These are phyloP conservation scores for Claviceps africana DNA, from an alignment of 2,329 filamentous ascomycete species.

Conservation along the genomic window DNA sequence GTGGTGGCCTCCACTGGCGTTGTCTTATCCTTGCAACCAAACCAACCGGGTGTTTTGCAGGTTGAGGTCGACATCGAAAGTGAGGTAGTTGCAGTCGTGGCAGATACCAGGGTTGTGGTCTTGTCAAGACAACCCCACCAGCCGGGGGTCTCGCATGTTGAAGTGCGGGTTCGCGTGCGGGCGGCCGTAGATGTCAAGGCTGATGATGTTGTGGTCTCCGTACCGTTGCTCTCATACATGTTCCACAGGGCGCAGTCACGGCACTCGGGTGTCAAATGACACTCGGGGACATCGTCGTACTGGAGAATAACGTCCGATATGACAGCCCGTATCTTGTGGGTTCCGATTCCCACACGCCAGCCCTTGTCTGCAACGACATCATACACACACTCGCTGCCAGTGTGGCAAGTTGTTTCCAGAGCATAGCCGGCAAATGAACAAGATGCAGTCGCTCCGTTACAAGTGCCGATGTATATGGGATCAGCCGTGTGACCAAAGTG, in stretches of 20 bases:
- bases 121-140: slow-evolving; percentile 78
- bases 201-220: slow-evolving; percentile 56
- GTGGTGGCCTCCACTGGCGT: slow-evolving; percentile 16
- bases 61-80: slow-evolving; percentile 32
- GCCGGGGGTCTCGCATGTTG: slow-evolving; percentile 79
- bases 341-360: slow-evolving; percentile 82
- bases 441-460: slow-evolving; percentile 76
- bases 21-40: slow-evolving; percentile 44
- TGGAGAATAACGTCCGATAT: slow-evolving; percentile 76
- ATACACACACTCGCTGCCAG: slow-evolving; percentile 76
- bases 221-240: slow-evolving; percentile 85
- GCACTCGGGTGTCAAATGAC: slow-evolving; percentile 63
- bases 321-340: slow-evolving; percentile 78
- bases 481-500: slow-evolving; percentile 96
- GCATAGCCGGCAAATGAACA: slow-evolving; percentile 91
- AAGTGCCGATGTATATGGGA: slow-evolving; percentile 85
- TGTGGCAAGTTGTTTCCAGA: slow-evolving; percentile 84
- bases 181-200: slow-evolving; percentile 39
- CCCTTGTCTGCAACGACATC: slow-evolving; percentile 85
- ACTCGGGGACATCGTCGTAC: slow-evolving; percentile 69
- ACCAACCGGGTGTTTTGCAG: slow-evolving; percentile 49
- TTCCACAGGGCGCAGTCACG: slow-evolving; percentile 90
- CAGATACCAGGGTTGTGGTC: slow-evolving; percentile 34
- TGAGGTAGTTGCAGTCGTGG: slow-evolving; percentile 22
- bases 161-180: slow-evolving; percentile 62